Base-by-base conservation (phyloP, 176 grass and related monocot genomes). In the Puccinellia tenuiflora region DNA sequence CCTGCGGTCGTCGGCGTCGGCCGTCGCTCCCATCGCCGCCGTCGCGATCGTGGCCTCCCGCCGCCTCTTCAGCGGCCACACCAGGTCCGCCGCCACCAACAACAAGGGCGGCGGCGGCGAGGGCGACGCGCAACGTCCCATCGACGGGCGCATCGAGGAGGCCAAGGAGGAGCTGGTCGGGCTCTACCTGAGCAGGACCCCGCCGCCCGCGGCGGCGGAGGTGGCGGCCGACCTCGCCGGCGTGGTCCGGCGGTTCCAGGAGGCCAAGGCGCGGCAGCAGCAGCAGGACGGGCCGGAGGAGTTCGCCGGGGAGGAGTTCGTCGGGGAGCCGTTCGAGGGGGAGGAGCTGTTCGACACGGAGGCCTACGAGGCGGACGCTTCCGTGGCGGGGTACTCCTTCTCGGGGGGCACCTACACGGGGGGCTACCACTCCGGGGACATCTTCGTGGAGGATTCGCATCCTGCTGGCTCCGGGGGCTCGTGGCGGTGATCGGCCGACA, bases 341-440 rank as follows among this genome's bases (percentile, higher is more conserved):
- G 69, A 25, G 42, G 69, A 74, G 71, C 71, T 51, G 26, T 74
- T 74, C 71, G 71, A 74, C 45, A 74, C 71, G 45, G 71, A 74
- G 71, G 16, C 71, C 17, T 74, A 74, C 45, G 43, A 50, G 71
- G 71, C 71, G 26, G 71, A 74, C 2, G 6, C 42, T 2, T 18
- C 16, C 17, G 71, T 74, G 1, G 43, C 26, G 0, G 45, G 71
- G 2, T 74, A 74, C 45, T 74, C 71, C 71, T 74, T 74, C 71
- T 74, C 71, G 1, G 71, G 71, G 17, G 71, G 71, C 71, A 31
- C 45, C 16, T 74, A 74, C 26, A 18, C 16, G 45, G 45, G 45
- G 15, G 71, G 5, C 0, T 51, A 17, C 71, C 71, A 74, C 45
- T 33, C 45, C 2, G 71, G 71, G 5, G 45, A 51, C 28, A 74